Conservation (phyloP, 805 yeast genomes). For the Nakazawaea wickerhamii region DNA sequence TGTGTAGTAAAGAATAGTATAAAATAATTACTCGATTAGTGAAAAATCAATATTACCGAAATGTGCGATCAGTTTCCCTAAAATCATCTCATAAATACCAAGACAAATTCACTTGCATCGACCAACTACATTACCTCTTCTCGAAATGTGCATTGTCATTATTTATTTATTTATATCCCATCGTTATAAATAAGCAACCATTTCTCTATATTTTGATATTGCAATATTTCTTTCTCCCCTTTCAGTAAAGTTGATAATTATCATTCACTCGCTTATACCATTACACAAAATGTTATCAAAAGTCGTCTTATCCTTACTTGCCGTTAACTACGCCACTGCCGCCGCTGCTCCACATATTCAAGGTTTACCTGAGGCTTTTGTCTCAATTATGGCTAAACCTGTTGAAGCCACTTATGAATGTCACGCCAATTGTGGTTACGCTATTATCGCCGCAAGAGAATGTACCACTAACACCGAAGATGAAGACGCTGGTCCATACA, state of each 20-base stretch:
- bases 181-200: too few relatives aligned
- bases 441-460: constrained; percentile 26
- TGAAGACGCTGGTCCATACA: constrained; percentile 25
- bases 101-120: background rate
- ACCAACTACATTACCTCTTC: background rate
- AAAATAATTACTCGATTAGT: too few relatives aligned
- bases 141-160: too few relatives aligned
- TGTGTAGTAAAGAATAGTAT: too few relatives aligned
- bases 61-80: constrained; percentile 2
- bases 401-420: constrained; percentile 26
- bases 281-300: constrained; percentile 8
- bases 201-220: background rate
- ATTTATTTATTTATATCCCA: too few relatives aligned
- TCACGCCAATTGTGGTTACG: constrained; percentile 31
- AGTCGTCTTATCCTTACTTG: constrained; percentile 9
- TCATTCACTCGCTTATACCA: constrained; percentile 8
- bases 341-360: constrained; percentile 23
- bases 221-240: background rate
- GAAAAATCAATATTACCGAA: too few relatives aligned
- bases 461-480: constrained; percentile 20
- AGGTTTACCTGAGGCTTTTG: constrained; percentile 25
- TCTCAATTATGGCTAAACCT: constrained; percentile 26
- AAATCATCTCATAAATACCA: background rate
- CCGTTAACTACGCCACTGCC: constrained; percentile 17
- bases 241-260: background rate